phyloP scores from a whole-genome alignment of 192 early-diverging fungal genomes.

The Powellomyces hirtus region DNA sequence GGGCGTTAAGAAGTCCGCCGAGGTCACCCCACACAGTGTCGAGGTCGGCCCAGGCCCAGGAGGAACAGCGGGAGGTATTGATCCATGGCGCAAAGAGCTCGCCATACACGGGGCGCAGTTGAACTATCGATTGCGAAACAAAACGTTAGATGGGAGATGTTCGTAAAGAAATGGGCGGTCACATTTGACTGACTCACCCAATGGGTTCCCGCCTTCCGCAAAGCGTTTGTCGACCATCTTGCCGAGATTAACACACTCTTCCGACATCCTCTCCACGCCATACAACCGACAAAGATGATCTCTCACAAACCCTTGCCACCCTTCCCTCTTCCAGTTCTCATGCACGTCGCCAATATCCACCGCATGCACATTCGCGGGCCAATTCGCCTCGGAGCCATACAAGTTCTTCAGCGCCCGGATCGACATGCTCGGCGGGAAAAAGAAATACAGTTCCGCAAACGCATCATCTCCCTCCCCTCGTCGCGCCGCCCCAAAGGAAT shows the following conservation, averaged over 20 bases:
- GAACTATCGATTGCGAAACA: neutral
- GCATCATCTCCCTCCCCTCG: neutral
- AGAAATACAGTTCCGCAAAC: slow-evolving; percentile 15
- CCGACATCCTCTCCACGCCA: neutral
- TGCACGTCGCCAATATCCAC: slow-evolving; percentile 20
- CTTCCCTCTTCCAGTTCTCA: neutral
- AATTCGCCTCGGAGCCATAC: neutral
- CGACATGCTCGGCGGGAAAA: neutral
- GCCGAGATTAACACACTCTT: neutral
- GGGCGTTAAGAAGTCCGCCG: neutral
- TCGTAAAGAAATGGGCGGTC: no score
- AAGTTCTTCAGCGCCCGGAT: neutral
- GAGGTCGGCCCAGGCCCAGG: slow-evolving; percentile 29
- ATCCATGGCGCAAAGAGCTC: slow-evolving; percentile 13
- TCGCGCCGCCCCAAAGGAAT: slow-evolving; percentile 3
- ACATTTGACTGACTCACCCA: no score
- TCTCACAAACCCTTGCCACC: neutral
- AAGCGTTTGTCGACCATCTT: neutral
- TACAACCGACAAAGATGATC: slow-evolving; percentile 13
- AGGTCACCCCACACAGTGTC: slow-evolving; percentile 16
- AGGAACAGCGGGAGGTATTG: neutral
- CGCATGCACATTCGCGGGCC: slow-evolving; percentile 11
- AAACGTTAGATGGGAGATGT: neutral
- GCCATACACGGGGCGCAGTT: slow-evolving; percentile 8
- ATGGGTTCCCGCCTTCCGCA: neutral